Conservation (phyloP, 2,329 filamentous ascomycete genomes). For the Aspergillus vadensis region DNA sequence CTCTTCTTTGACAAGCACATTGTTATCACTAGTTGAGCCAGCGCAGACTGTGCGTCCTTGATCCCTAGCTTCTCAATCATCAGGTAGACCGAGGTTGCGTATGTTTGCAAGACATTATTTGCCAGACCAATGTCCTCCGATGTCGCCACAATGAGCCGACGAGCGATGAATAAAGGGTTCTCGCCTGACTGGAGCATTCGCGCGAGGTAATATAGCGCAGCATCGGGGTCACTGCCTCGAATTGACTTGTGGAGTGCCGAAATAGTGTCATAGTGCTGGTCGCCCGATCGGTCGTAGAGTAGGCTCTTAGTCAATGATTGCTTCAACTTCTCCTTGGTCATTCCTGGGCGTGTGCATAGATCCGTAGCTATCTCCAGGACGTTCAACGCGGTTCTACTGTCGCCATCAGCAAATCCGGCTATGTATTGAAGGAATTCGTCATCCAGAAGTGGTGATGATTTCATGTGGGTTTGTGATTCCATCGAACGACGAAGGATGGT, state of each 20-base stretch:
- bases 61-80: slow-evolving; percentile 92
- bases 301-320: slow-evolving; percentile 83
- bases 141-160: slow-evolving; percentile 90
- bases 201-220: slow-evolving; percentile 88
- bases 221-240: slow-evolving; percentile 82
- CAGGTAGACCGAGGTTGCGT: slow-evolving; percentile 83
- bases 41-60: slow-evolving; percentile 89
- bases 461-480: slow-evolving; percentile 18
- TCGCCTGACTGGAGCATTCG: slow-evolving; percentile 96
- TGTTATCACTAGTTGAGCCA: slow-evolving; percentile 84
- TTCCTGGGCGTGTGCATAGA: slow-evolving; percentile 63
- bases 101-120: slow-evolving; percentile 76
- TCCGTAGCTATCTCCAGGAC: slow-evolving; percentile 86
- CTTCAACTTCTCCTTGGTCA: slow-evolving; percentile 78
- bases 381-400: slow-evolving; percentile 90
- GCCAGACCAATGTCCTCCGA: slow-evolving; percentile 92
- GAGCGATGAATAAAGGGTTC: slow-evolving; percentile 87
- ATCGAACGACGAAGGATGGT: slow-evolving; percentile 75
- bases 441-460: slow-evolving; percentile 59
- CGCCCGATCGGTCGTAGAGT: slow-evolving; percentile 90
- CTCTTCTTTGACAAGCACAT: slow-evolving; percentile 81
- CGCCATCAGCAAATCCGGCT: slow-evolving; percentile 83
- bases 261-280: slow-evolving; percentile 97
- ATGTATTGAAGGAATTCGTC: slow-evolving; percentile 78
- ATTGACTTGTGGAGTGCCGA: slow-evolving; percentile 96